phyloP scores from a whole-genome alignment of 2,329 filamentous ascomycete genomes.

The Sporothrix schenckii region DNA sequence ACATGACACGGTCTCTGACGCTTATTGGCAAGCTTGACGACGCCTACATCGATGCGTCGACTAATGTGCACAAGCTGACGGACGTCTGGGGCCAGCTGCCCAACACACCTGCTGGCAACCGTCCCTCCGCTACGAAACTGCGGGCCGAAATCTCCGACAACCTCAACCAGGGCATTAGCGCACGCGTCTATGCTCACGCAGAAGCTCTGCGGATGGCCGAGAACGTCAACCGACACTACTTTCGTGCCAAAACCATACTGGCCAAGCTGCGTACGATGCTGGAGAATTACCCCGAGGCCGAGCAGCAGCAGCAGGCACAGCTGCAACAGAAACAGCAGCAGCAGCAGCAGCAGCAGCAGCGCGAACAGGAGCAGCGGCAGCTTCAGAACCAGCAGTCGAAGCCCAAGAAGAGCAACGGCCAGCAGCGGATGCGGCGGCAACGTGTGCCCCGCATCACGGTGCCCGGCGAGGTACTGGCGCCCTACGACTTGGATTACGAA shows the following conservation, averaged over 20 bases:
- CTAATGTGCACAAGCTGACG: constrained; percentile 59
- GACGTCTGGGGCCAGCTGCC: constrained; percentile 61
- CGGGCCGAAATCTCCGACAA: constrained; percentile 64
- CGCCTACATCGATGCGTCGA: constrained; percentile 59
- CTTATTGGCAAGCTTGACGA: constrained; percentile 67
- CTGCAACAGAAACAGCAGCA: constrained; percentile 47
- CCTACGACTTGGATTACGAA: constrained; percentile 66
- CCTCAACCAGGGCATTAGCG: constrained; percentile 57
- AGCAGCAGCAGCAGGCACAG: constrained; percentile 57
- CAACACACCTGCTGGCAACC: constrained; percentile 50
- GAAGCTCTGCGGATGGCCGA: constrained; percentile 67
- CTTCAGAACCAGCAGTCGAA: constrained; percentile 46
- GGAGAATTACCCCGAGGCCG: constrained; percentile 59
- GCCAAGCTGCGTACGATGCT: constrained; percentile 63
- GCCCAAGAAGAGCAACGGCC: constrained; percentile 28
- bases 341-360: constrained; percentile 59
- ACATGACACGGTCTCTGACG: constrained; percentile 66
- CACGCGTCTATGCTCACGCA: constrained; percentile 61
- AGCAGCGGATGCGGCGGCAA: constrained; percentile 44
- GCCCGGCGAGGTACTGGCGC: constrained; percentile 66
- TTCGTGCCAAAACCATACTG: constrained; percentile 61
- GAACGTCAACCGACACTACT: constrained; percentile 64
- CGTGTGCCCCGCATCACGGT: constrained; percentile 63
- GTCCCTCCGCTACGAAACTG: constrained; percentile 54
- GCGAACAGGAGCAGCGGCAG: constrained; percentile 58